phyloP scores from a whole-genome alignment of 148 eudicot genomes.

The Pharnaceum exiguum region DNA sequence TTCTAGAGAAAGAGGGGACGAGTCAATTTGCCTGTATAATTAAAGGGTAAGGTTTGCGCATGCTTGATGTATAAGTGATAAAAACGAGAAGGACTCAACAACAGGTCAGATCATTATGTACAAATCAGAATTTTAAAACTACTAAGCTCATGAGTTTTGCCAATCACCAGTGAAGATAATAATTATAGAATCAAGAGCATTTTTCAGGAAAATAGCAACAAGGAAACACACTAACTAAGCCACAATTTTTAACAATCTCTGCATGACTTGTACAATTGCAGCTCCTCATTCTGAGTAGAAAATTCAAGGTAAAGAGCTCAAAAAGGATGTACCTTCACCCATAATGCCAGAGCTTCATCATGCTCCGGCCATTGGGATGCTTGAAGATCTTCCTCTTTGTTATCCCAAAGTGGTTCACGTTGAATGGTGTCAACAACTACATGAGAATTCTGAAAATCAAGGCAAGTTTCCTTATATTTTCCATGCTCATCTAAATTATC shows the following conservation, averaged over 20 bases:
- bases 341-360: slow-evolving; percentile 77
- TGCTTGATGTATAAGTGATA: no score
- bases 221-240: no score
- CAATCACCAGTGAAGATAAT: no score
- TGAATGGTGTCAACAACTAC: slow-evolving; percentile 51
- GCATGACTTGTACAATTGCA: not conserved
- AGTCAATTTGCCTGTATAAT: no score
- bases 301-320: not conserved
- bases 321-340: slow-evolving; percentile 80
- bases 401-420: slow-evolving; percentile 29
- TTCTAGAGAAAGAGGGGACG: no score
- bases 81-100: no score
- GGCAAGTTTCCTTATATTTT: slow-evolving; percentile 33
- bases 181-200: not conserved
- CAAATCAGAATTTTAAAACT: no score
- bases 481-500: slow-evolving; percentile 32
- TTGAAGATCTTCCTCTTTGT: slow-evolving; percentile 40
- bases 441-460: slow-evolving; percentile 47
- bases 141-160: no score
- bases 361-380: slow-evolving; percentile 50
- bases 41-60: no score
- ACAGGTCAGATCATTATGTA: no score
- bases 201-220: not conserved
- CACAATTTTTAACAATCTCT: no score
- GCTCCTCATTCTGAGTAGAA: not conserved